Conservation (phyloP, 805 yeast genomes). For the Metschnikowia peoriensis region DNA sequence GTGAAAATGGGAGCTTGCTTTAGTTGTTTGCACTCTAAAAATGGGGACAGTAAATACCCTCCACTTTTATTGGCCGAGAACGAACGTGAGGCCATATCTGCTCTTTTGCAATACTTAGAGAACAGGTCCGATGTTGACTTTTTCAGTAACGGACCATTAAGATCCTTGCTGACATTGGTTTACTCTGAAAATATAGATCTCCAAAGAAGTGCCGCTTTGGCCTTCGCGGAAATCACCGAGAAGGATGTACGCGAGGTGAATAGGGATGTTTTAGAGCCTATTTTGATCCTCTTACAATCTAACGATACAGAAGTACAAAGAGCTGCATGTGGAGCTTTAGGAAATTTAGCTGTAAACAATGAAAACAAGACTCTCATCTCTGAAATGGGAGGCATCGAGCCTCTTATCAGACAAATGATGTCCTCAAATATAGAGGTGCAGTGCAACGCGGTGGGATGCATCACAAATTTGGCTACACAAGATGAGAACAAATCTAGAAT, state of each 20-base stretch:
- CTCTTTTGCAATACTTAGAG: slow-evolving; percentile 83
- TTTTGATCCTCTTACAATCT: slow-evolving; percentile 78
- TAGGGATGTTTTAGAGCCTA: slow-evolving; percentile 91
- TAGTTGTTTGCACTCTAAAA: slow-evolving; percentile 41
- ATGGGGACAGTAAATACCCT: slow-evolving; percentile 61
- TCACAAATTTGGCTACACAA: slow-evolving; percentile 95
- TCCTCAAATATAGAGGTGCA: slow-evolving; percentile 96
- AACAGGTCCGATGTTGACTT: slow-evolving; percentile 86
- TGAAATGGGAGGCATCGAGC: slow-evolving; percentile 97
- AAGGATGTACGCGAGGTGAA: slow-evolving; percentile 90
- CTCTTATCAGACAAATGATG: slow-evolving; percentile 96
- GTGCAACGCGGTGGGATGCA: slow-evolving; percentile 98
- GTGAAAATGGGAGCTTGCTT: slow-evolving; percentile 41
- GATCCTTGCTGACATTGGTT: slow-evolving; percentile 88
- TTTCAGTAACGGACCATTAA: slow-evolving; percentile 79
- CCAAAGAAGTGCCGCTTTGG: slow-evolving; percentile 95
- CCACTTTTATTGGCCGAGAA: slow-evolving; percentile 84
- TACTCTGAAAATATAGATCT: slow-evolving; percentile 93
- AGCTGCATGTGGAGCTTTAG: slow-evolving; percentile 98
- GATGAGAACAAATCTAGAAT: slow-evolving; percentile 95
- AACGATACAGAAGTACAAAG: slow-evolving; percentile 94
- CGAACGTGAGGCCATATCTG: slow-evolving; percentile 94
- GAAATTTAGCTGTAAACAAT: slow-evolving; percentile 96
- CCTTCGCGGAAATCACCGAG: slow-evolving; percentile 97
- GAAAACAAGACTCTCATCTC: slow-evolving; percentile 91